Evolutionary conservation across 75 land plant species (phyloP).

Genomic region (Isoetes taiwanensis): DNA sequence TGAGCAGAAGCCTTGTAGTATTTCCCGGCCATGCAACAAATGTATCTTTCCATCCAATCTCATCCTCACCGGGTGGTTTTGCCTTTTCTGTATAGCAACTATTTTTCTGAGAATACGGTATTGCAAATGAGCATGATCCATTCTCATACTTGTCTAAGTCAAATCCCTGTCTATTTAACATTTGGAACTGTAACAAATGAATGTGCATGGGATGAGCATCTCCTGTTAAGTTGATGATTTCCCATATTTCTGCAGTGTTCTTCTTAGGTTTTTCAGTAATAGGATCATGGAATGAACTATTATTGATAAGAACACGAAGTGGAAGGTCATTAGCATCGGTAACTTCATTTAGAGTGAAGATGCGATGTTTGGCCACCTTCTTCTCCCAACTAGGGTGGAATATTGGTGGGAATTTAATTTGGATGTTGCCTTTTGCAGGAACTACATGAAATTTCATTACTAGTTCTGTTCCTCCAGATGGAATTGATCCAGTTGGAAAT

Average conservation of each 20-base stretch:
- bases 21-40: not conserved
- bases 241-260: not conserved
- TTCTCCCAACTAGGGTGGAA: not conserved
- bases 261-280: too few relatives aligned
- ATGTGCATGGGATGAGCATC: conserved; percentile 3
- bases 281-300: too few relatives aligned
- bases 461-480: too few relatives aligned
- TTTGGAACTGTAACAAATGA: not conserved
- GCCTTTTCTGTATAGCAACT: conserved; percentile 1
- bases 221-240: not conserved
- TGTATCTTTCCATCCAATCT: conserved; percentile 5
- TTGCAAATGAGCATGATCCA: not conserved
- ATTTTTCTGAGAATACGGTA: not conserved
- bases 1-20: not conserved
- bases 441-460: not conserved
- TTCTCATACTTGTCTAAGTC: not conserved
- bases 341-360: not conserved
- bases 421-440: not conserved
- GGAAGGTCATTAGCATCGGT: not conserved
- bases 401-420: not conserved
- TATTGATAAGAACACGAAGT: not conserved
- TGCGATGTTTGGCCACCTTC: not conserved
- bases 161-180: not conserved
- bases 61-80: not conserved
- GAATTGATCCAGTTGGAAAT: not conserved